These are phyloP conservation scores for Colletotrichum aenigma DNA, from an alignment of 2,329 filamentous ascomycete genomes.

Conservation along the genomic window DNA sequence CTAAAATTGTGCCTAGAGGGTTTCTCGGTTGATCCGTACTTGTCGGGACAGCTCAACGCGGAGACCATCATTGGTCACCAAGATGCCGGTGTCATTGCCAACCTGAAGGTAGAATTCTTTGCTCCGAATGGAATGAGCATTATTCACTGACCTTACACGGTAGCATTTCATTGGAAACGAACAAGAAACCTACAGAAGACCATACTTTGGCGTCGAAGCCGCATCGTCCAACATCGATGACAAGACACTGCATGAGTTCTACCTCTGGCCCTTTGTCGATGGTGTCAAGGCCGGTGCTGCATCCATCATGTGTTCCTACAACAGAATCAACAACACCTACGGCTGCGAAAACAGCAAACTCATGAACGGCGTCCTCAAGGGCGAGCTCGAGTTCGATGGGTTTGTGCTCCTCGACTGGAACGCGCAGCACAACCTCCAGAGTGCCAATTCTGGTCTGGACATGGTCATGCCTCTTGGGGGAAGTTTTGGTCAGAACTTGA, in stretches of 20 bases:
- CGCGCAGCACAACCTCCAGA: conserved; percentile 68
- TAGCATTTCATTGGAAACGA: conserved; percentile 76
- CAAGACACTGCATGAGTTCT: conserved; percentile 65
- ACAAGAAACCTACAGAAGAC: conserved; percentile 76
- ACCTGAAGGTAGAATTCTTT: conserved; percentile 35
- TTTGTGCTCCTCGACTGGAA: conserved; percentile 57
- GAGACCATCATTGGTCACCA: conserved; percentile 51
- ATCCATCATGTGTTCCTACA: conserved; percentile 68
- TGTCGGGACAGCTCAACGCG: conserved; percentile 53
- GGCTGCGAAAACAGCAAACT: conserved; percentile 72
- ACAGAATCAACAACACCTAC: conserved; percentile 74
- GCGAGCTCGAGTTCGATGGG: conserved; percentile 57
- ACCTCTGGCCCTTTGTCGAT: conserved; percentile 74
- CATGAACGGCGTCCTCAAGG: conserved; percentile 70
- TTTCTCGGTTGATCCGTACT: conserved; percentile 57
- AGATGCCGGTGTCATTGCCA: conserved; percentile 66
- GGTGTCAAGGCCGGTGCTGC: conserved; percentile 65
- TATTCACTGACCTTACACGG: too few species aligned
- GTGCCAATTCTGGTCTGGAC: conserved; percentile 70
- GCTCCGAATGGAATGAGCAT: too few species aligned
- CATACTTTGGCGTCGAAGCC: conserved; percentile 43
- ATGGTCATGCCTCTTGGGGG: conserved; percentile 67
- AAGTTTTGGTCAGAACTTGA: conserved; percentile 58
- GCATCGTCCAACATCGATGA: conserved; percentile 65
- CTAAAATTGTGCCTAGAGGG: conserved; percentile 31